A percentile compares a stretch with the other conserved stretches of the same genome.
Evolutionary conservation across 148 eudicot species (phyloP).

Genomic region (Arbutus unedo): DNA sequence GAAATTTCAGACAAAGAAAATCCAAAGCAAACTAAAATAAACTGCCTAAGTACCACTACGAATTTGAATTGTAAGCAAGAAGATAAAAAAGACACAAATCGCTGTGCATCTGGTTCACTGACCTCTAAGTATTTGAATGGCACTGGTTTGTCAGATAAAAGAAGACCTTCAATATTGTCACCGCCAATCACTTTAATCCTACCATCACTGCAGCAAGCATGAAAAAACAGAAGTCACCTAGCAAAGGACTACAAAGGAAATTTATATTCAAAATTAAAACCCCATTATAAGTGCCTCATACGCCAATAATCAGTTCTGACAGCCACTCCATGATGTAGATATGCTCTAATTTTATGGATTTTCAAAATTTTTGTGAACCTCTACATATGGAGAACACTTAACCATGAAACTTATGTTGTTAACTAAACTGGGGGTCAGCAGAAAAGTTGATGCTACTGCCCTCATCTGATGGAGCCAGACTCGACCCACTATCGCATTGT

Average conservation of each 20-base stretch:
- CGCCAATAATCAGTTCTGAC: not conserved
- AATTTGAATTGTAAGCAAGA: constrained; percentile 3
- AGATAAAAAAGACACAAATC: constrained; percentile 2
- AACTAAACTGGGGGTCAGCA: no score
- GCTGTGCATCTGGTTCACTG: constrained; percentile 15
- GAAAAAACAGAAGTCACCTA: constrained; percentile 12
- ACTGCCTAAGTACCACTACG: not conserved
- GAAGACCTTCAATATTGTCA: constrained; percentile 83
- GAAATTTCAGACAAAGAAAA: not conserved
- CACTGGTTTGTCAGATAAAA: constrained; percentile 61
- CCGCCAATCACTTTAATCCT: constrained; percentile 89
- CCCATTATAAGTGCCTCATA: not conserved
- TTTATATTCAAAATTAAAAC: not conserved
- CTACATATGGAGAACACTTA: not conserved
- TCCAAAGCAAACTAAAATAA: not conserved
- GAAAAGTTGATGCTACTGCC: no score
- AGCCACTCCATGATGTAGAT: constrained; percentile 11
- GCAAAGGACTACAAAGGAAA: constrained; percentile 7
- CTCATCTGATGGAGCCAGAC: no score
- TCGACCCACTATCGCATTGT: no score
- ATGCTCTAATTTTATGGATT: not conserved
- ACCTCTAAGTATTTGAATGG: constrained; percentile 90
- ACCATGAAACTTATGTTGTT: no score
- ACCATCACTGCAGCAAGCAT: constrained; percentile 68
- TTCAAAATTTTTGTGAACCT: not conserved